These are phyloP conservation scores for Solanum sejunctum DNA, from an alignment of 257 asterid genomes.

Conservation along the genomic window DNA sequence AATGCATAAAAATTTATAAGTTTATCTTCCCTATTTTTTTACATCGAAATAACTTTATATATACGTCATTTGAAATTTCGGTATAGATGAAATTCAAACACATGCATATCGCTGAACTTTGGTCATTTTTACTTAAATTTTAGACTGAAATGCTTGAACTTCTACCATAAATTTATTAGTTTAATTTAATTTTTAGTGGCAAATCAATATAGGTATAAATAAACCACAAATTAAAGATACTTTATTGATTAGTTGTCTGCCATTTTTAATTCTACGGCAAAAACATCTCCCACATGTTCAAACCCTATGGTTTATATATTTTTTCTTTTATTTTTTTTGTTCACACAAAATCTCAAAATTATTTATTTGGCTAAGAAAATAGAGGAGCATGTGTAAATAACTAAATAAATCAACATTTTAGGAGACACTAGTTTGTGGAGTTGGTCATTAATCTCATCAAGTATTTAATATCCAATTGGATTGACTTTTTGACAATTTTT, in stretches of 20 bases:
- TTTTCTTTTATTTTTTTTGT: neutral
- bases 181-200: neutral
- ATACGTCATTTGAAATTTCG: no score
- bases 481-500: constrained; percentile 12
- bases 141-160: no score
- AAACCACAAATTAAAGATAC: neutral
- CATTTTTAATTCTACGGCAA: constrained; percentile 18
- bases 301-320: neutral
- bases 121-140: no score
- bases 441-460: constrained; percentile 1
- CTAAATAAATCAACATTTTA: neutral
- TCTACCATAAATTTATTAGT: neutral
- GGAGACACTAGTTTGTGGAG: neutral
- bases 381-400: neutral
- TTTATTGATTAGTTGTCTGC: constrained; percentile 19
- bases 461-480: neutral
- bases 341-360: neutral
- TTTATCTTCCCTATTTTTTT: no score
- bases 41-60: no score
- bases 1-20: no score
- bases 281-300: constrained; percentile 12
- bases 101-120: no score
- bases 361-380: neutral
- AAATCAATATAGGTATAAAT: neutral
- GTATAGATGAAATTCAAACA: no score